Percentiles rank a stretch among this genome's conserved stretches.
Conservation (phyloP, 345 rosid genomes). For the Euphorbia lathyris region DNA sequence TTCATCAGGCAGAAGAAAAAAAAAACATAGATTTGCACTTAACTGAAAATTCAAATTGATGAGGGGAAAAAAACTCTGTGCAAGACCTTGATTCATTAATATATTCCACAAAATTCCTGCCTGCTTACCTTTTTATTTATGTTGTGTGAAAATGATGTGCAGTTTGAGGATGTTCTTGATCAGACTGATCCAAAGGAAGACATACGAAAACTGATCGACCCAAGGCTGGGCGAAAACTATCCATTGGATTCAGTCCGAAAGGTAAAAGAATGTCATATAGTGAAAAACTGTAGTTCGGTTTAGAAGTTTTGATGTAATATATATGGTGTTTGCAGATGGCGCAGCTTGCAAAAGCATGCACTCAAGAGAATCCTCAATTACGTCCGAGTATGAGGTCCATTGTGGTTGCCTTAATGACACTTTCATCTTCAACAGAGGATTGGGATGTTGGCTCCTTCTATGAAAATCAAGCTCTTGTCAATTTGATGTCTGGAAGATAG, state of each 20-base stretch:
- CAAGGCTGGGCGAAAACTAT: conserved; percentile 67
- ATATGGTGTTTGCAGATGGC: conserved; percentile 71
- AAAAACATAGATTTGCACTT: too few relatives aligned
- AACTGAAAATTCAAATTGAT: neutral
- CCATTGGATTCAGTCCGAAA: conserved; percentile 67
- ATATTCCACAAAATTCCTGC: neutral
- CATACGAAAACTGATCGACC: conserved; percentile 59
- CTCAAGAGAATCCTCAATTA: conserved; percentile 70
- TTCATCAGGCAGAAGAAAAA: neutral
- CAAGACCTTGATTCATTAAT: neutral
- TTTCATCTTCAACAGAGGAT: conserved; percentile 75
- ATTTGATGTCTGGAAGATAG: conserved; percentile 84
- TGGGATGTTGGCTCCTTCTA: conserved; percentile 69
- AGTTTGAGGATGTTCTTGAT: conserved; percentile 76
- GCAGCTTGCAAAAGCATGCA: conserved; percentile 81
- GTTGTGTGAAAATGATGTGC: conserved; percentile 2
- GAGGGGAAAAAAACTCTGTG: neutral
- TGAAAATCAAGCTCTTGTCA: conserved; percentile 62
- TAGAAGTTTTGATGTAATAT: neutral
- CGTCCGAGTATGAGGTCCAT: conserved; percentile 88
- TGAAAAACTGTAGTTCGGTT: neutral
- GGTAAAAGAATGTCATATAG: conserved; percentile 36
- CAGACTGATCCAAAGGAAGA: conserved; percentile 58
- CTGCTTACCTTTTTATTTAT: neutral
- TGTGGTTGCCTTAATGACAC: conserved; percentile 83